Evolutionary conservation across 495 filamentous ascomycete genomes (phyloP), one percentile per base, ranked within the genome.

Genomic region (Aspergillus egyptiacus): DNA sequence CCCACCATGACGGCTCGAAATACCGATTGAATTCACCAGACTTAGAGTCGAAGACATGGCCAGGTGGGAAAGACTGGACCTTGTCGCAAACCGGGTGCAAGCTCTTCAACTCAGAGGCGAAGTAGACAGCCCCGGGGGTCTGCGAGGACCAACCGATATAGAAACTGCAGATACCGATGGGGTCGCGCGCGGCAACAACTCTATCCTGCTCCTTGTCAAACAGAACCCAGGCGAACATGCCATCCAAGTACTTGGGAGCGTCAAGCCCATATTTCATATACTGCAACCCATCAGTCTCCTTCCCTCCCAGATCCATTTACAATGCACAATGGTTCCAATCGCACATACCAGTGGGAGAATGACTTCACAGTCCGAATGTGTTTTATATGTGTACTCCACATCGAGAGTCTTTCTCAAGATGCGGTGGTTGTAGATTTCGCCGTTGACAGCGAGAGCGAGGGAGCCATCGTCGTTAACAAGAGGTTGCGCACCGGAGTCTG

Each of bases 361-460:
- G 60, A 97, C 89, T 71, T 98, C 93, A 70, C 93, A 98, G 58
- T 98, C 93, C 24, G 91, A 96, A 63, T 93, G 85, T 42, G 93
- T 98, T 81, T 94, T 95, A 79, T 96, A 98, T 68, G 86, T 81
- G 67, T 95, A 91, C 19, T 84, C 80, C 18, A 69, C 72, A 68
- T 87, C 87, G 61, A 96, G 69, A 51, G 70, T 73, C 70, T 96
- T 96, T 54, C 93, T 83, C 56, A 98, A 73, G 56, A 96, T 79
- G 54, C 90, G 83, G 72, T 98, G 93, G 80, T 98, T 98, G 78
- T 98, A 98, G 67, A 98, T 98, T 70, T 98, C 93, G 70, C 93
- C 93, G 70, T 98, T 98, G 82, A 96, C 93, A 50, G 93, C 93
- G 40, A 98, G 80, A 48, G 89, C 83, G 54, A 98, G 82, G 52